Evolutionary conservation across 257 asterid genomes (phyloP).

Genomic region (Gynochthodes officinalis): DNA sequence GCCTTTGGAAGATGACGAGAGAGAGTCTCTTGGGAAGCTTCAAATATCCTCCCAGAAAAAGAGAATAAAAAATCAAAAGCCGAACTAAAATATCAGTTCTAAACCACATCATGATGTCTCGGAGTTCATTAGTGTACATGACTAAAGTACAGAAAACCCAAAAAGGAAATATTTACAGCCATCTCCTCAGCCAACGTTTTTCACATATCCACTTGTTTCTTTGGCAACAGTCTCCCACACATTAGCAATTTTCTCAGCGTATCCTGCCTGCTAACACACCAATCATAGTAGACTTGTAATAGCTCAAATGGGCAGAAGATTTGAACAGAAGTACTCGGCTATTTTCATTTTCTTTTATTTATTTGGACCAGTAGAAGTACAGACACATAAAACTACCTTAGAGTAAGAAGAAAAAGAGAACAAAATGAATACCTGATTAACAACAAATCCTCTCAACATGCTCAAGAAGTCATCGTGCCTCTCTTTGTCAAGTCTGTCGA

Average conservation of each 20-base stretch:
- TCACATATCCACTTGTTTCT: slow-evolving; percentile 67
- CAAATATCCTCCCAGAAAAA: background rate
- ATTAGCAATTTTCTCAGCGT: slow-evolving; percentile 86
- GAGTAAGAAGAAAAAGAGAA: background rate
- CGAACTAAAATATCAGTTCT: background rate
- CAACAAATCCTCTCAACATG: slow-evolving; percentile 91
- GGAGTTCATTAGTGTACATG: slow-evolving; percentile 13
- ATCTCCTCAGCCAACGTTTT: slow-evolving; percentile 25
- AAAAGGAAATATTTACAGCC: slow-evolving; percentile 26
- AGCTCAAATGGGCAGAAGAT: background rate
- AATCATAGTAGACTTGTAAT: background rate
- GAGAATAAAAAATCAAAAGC: background rate
- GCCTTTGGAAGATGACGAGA: background rate
- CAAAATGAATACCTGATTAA: slow-evolving; percentile 66
- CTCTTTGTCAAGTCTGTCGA: slow-evolving; percentile 86
- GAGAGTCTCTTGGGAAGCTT: slow-evolving; percentile 2
- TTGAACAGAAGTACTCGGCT: background rate
- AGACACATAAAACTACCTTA: background rate
- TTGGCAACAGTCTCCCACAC: slow-evolving; percentile 88
- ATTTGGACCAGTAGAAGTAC: background rate
- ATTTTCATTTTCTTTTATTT: background rate
- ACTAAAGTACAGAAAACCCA: slow-evolving; percentile 21
- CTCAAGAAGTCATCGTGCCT: slow-evolving; percentile 72
- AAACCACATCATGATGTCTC: background rate
- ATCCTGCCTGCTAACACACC: slow-evolving; percentile 67